Evolutionary conservation across 2,329 filamentous ascomycete genomes (phyloP).

Genomic region (Pyrenophora teres): DNA sequence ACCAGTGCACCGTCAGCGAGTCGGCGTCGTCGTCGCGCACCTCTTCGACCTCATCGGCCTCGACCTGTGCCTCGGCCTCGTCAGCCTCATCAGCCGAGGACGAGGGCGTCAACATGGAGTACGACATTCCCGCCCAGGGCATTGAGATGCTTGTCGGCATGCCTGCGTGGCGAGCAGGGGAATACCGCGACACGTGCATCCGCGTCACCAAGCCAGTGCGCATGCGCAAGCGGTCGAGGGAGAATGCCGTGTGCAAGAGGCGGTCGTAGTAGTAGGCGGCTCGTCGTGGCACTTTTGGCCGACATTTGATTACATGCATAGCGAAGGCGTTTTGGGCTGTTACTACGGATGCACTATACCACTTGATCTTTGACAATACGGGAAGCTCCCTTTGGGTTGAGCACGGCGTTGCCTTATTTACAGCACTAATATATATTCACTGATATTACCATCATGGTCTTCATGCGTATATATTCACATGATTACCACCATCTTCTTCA

Average conservation of each 20-base stretch:
- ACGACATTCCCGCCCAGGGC: slow-evolving; percentile 21
- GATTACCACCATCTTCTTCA: too few species aligned
- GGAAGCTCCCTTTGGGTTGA: slow-evolving; percentile 43
- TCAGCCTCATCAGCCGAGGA: slow-evolving; percentile 32
- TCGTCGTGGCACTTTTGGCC: too few species aligned
- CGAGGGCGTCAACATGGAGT: slow-evolving; percentile 43
- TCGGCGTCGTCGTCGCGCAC: slow-evolving; percentile 13
- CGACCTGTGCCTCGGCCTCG: slow-evolving; percentile 2
- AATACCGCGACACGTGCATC: slow-evolving; percentile 30
- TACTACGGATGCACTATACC: slow-evolving; percentile 33
- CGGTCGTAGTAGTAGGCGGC: slow-evolving; percentile 20
- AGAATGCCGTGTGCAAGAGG: slow-evolving; percentile 23
- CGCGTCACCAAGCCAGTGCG: slow-evolving; percentile 38
- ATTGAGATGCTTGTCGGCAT: slow-evolving; percentile 23
- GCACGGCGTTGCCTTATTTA: slow-evolving; percentile 33
- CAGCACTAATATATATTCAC: slow-evolving; percentile 4
- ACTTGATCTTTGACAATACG: slow-evolving; percentile 21
- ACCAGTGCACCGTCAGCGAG: slow-evolving; percentile 48
- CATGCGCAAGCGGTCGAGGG: slow-evolving; percentile 38
- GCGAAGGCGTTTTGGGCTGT: slow-evolving; percentile 37
- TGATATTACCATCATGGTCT: slow-evolving; percentile 16
- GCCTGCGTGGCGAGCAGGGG: slow-evolving; percentile 32
- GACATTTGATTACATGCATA: slow-evolving; percentile 29
- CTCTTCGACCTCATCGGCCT: slow-evolving; percentile 12
- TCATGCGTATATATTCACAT: not conserved